Conservation (phyloP, 371 early-diverging fungal species). For the Mucor saturninus region DNA sequence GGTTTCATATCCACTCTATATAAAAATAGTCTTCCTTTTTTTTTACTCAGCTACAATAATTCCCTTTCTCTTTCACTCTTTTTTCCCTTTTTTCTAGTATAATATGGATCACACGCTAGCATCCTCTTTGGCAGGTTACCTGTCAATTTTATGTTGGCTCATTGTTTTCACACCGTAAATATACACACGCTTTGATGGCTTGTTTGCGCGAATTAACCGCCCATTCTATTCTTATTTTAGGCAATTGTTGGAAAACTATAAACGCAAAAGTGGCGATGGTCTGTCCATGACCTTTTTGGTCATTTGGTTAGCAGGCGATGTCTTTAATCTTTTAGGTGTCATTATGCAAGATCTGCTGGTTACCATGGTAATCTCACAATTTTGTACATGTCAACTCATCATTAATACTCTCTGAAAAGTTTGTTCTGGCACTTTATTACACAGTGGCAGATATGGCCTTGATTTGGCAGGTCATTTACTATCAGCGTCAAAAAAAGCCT, state of each 20-base stretch:
- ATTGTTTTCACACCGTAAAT: slow-evolving; percentile 68
- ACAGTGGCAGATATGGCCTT: slow-evolving; percentile 55
- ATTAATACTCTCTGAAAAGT: slow-evolving; percentile 21
- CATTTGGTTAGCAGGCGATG: slow-evolving; percentile 87
- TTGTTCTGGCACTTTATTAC: slow-evolving; percentile 54
- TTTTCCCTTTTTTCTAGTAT: background rate
- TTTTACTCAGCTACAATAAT: slow-evolving; percentile 44
- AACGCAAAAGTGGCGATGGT: slow-evolving; percentile 62
- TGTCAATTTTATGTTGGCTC: slow-evolving; percentile 64
- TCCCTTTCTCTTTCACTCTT: slow-evolving; percentile 20
- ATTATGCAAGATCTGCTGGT: slow-evolving; percentile 73
- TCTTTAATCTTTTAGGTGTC: slow-evolving; percentile 79
- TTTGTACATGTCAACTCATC: too few relatives aligned
- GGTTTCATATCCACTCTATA: background rate
- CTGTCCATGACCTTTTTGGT: slow-evolving; percentile 73
- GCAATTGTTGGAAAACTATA: slow-evolving; percentile 70
- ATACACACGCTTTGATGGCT: background rate
- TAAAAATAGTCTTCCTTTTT: slow-evolving; percentile 46
- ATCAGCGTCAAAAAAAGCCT: slow-evolving; percentile 28
- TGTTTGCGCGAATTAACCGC: background rate
- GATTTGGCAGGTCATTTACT: slow-evolving; percentile 61
- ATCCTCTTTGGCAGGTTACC: slow-evolving; percentile 43
- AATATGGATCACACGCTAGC: slow-evolving; percentile 27
- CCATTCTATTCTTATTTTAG: slow-evolving; percentile 14
- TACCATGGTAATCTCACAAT: slow-evolving; percentile 53